A percentile compares a stretch with the other conserved stretches of the same genome.
Conservation (phyloP, 148 eudicot genomes). For the Mesembryanthemum crystallinum region DNA sequence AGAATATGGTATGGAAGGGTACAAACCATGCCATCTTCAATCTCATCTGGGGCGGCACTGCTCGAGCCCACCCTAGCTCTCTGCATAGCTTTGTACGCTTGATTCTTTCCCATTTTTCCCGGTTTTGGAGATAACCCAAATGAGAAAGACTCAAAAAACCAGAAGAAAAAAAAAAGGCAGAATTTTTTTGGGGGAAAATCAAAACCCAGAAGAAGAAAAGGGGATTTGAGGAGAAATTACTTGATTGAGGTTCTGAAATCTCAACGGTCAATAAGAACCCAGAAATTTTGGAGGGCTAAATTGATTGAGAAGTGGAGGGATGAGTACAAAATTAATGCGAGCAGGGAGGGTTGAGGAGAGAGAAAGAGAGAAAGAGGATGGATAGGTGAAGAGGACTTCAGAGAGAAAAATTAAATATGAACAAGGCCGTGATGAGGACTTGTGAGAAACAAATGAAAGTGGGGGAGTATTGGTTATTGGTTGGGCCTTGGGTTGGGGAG, state of each 20-base stretch:
- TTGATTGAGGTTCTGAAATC: slow-evolving; percentile 1
- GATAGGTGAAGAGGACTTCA: background rate
- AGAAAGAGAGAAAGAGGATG: slow-evolving; percentile 7
- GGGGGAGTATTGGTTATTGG: too few relatives aligned
- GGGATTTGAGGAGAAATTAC: too few relatives aligned
- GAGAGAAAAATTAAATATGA: background rate
- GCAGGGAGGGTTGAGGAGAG: background rate
- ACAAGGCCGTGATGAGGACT: too few relatives aligned
- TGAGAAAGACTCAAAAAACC: slow-evolving; percentile 10
- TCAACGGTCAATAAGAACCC: slow-evolving; percentile 17
- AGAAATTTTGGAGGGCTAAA: slow-evolving; percentile 4
- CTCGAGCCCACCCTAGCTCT: slow-evolving; percentile 63
- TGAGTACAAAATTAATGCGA: background rate
- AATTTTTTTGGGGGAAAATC: slow-evolving; percentile 1
- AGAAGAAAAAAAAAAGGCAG: background rate
- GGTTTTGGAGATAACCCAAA: slow-evolving; percentile 29
- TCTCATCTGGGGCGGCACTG: slow-evolving; percentile 57
- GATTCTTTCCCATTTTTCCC: slow-evolving; percentile 68
- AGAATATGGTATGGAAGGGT: slow-evolving; percentile 43
- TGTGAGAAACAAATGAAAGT: background rate
- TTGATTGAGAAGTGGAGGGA: slow-evolving; percentile 6
- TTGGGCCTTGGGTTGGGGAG: too few relatives aligned
- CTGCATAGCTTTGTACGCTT: slow-evolving; percentile 88
- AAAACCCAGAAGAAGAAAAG: slow-evolving; percentile 12
- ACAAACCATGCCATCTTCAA: slow-evolving; percentile 92